Evolutionary conservation across 139 green algal species (phyloP).

Genomic region (Chlamydomonas sp.): DNA sequence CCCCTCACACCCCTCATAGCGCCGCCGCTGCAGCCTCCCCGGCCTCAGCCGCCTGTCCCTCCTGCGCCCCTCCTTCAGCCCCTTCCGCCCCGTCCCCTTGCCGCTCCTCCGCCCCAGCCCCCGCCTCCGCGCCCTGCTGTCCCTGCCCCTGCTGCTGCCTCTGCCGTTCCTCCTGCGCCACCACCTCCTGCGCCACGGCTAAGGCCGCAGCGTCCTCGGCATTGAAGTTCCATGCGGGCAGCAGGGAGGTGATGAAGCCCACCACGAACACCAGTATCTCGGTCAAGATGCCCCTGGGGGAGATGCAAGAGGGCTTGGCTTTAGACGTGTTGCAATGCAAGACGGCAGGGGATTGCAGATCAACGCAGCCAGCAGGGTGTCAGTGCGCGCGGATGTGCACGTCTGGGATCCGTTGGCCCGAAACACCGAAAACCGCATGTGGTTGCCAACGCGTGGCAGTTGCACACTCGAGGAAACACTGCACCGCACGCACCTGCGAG

Average conservation of each 20-base stretch:
- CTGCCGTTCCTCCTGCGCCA: slow-evolving; percentile 38
- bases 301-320: background rate
- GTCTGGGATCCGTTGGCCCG: too few relatives aligned
- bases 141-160: slow-evolving; percentile 39
- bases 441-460: too few relatives aligned
- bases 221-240: slow-evolving; percentile 84
- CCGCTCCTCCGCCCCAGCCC: background rate
- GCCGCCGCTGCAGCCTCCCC: too few relatives aligned
- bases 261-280: slow-evolving; percentile 80
- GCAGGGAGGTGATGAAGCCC: slow-evolving; percentile 84
- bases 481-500: background rate
- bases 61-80: too few relatives aligned
- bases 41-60: too few relatives aligned
- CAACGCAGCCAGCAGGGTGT: too few relatives aligned
- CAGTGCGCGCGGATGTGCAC: too few relatives aligned
- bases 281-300: slow-evolving; percentile 15
- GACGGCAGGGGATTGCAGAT: background rate
- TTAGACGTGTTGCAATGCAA: background rate
- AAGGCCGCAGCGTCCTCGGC: slow-evolving; percentile 72
- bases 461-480: too few relatives aligned
- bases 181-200: slow-evolving; percentile 53
- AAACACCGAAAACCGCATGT: too few relatives aligned
- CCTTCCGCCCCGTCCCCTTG: too few relatives aligned
- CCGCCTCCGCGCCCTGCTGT: background rate
- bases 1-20: too few relatives aligned